Evolutionary conservation across 2,329 filamentous ascomycete species (phyloP), one percentile per base, ranked within the genome.

Genomic region (Nemania sp.): DNA sequence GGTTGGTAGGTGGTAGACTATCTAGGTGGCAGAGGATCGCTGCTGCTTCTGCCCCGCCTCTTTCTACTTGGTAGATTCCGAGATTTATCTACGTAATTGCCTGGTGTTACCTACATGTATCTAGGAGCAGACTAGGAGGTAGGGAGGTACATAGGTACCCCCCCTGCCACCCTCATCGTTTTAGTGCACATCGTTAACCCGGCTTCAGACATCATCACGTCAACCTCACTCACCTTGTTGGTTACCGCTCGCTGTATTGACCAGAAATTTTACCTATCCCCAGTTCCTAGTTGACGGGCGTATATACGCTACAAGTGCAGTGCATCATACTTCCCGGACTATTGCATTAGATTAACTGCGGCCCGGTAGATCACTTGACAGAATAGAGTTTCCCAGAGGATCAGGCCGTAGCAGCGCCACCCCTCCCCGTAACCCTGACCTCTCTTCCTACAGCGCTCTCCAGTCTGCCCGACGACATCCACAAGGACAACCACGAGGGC

Each of bases 321-420:
- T 10, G 49, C 8, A 52, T 27, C 24, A 8, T 52, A n/a, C 26
- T 29, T 8, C 18, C 24, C 3, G 26, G 26, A 4, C 4, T 10
- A 24, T 22, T n/a, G n/a, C 27, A 35, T 29, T 32, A 7, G 18
- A 35, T 10, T 53, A 67, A 24, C 47, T 24, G 2, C 29, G 27
- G 5, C 27, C 47, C 26, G 27, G 52, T 43, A 62, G 53, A 22
- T 22, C 11, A 29, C 45, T 54, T 64, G 63, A 59, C 59, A 55
- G 64, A 52, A 70, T 66, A 69, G 69, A 7, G 56, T 56, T 49
- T 70, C 56, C 52, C 47, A 20, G 29, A 13, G n/a, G n/a, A 41
- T 20, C n/a, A 6, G 18, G n/a, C 10, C 18, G 18, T n/a, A n/a
- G 26, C 26, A 15, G 45, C 13, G 38, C 20, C 57, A 43, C 38